phyloP scores from a whole-genome alignment of 805 yeast species.

The Suhomyces xylopsoci region DNA sequence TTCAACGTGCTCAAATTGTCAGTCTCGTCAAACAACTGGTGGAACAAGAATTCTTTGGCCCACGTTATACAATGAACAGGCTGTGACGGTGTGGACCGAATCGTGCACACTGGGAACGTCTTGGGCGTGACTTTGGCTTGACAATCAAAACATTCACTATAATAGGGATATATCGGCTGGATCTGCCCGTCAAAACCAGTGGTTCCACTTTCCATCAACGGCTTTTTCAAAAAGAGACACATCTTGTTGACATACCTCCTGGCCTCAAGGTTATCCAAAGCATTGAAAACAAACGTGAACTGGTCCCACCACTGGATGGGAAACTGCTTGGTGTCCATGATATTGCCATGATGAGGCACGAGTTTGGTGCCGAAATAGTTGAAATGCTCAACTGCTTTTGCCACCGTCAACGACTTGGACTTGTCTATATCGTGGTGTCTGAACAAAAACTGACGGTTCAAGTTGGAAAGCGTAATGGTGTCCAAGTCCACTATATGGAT shows the following conservation, averaged over 20 bases:
- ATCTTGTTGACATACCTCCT: conserved; percentile 84
- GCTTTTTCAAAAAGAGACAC: conserved; percentile 68
- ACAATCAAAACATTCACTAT: conserved; percentile 93
- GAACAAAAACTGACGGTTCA: conserved; percentile 91
- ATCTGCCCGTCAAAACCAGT: conserved; percentile 94
- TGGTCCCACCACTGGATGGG: conserved; percentile 70
- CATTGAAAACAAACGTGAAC: conserved; percentile 82
- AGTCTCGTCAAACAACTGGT: conserved; percentile 68
- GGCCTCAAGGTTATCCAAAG: conserved; percentile 91
- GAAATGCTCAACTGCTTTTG: conserved; percentile 73
- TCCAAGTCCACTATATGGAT: conserved; percentile 93
- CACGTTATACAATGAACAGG: conserved; percentile 96
- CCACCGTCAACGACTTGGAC: conserved; percentile 83
- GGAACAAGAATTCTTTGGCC: conserved; percentile 90
- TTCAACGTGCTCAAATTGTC: conserved; percentile 5
- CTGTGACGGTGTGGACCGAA: conserved; percentile 92
- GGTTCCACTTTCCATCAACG: conserved; percentile 91
- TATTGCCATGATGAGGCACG: conserved; percentile 80
- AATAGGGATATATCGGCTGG: conserved; percentile 81
- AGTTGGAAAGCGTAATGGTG: conserved; percentile 87
- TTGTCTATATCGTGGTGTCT: conserved; percentile 86
- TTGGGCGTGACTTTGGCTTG: conserved; percentile 83
- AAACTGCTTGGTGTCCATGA: conserved; percentile 71
- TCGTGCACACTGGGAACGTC: conserved; percentile 93
- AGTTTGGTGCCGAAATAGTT: conserved; percentile 57